phyloP scores from a whole-genome alignment of 129 eudicot species.

The Centaurea solstitialis region DNA sequence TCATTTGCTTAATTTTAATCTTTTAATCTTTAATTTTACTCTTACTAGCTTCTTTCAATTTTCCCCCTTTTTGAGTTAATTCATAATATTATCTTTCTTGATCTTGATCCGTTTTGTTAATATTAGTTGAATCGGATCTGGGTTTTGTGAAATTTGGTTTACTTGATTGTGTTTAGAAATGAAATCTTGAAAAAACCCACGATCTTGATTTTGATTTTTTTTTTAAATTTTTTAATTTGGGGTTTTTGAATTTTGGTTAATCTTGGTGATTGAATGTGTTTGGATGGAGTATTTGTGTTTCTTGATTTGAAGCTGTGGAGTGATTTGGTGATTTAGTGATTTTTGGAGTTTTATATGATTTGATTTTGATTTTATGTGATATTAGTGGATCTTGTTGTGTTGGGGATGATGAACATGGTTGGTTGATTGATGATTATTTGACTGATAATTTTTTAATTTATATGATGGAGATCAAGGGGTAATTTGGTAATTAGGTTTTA shows the following conservation, averaged over 20 bases:
- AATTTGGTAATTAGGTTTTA: background rate
- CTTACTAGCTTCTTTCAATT: background rate
- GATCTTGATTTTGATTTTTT: background rate
- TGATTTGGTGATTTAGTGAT: background rate
- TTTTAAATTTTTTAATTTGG: background rate
- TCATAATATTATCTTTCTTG: slow-evolving; percentile 20
- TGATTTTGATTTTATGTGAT: slow-evolving; percentile 1
- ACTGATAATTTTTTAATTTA: background rate
- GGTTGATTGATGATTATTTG: background rate
- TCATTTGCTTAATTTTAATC: background rate
- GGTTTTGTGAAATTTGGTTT: slow-evolving; percentile 19
- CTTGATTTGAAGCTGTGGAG: background rate
- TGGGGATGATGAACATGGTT: background rate
- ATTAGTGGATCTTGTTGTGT: slow-evolving; percentile 7
- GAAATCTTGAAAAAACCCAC: background rate
- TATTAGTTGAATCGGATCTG: slow-evolving; percentile 30
- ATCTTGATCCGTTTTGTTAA: slow-evolving; percentile 26
- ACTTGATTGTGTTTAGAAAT: slow-evolving; percentile 7
- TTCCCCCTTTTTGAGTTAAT: background rate
- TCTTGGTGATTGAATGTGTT: slow-evolving; percentile 17
- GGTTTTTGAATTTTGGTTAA: slow-evolving; percentile 12
- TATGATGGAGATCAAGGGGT: background rate
- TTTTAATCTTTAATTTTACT: background rate
- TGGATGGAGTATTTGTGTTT: background rate
- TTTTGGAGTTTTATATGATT: background rate